Base-by-base conservation (phyloP, 129 eudicot species). In the Saposhnikovia divaricata region DNA sequence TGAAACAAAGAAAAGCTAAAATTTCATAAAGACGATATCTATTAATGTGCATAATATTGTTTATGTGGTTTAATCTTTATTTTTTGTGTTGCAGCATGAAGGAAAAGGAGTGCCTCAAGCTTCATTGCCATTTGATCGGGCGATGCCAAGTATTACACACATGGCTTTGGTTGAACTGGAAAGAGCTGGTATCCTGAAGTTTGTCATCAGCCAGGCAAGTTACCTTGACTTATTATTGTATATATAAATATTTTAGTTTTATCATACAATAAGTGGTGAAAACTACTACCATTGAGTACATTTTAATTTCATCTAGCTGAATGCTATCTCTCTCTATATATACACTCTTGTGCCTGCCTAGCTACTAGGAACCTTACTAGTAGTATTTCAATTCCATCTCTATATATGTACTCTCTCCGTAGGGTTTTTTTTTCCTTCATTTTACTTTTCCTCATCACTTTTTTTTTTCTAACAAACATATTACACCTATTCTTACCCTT, bases 41-140 rank as follows among this genome's bases (percentile, higher is more conserved):
- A 34, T 23, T 59, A n/a, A 23, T 59, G 68, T 59, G 31, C 31
- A 59, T n/a, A 3, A 23, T 59, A 9, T 59, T 7, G 3, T 23
- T 57, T 59, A 27, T 23, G 34, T 57, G 18, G 6, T 47, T 34
- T 43, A 12, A 45, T 68, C 19, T 74, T 55, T 18, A 42, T 76
- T 74, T 63, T 46, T 77, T 85, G 79, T 42, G 69, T 82, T 83
- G 82, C 85, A 94, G 98, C 93, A 93, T 3, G 94, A 89, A 83
- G 99, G 99, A 34, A 95, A 95, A 89, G 95, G 86, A 65, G 47
- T 95, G 78, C 99, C 99, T 51, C 91, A 95, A 85, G 99, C 99
- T 68, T 90, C 99, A 7, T 80, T 95, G 74, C 97, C 99, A 40
- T 95, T 95, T 86, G 91, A 90, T 81, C 96, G 97, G 44, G 99